Base-by-base conservation (phyloP, 2,329 filamentous ascomycete genomes). In the Cercospora janseana region DNA sequence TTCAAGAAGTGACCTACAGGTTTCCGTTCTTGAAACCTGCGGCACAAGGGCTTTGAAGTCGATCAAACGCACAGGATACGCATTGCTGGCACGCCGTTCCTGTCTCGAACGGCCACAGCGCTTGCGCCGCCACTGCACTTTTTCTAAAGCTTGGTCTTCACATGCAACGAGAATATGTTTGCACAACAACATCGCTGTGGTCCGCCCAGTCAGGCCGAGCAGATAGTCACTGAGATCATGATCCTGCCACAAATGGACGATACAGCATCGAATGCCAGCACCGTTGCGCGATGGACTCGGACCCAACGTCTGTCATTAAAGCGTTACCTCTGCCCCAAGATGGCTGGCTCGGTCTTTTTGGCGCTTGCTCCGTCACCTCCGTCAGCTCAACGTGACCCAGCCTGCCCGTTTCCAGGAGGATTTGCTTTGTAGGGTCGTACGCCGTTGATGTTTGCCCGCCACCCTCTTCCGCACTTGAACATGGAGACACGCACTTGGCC, bases 221-320 rank as follows among this genome's bases (percentile, higher is more conserved):
- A n/a, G n/a, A n/a, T n/a, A n/a, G n/a, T n/a, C n/a, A n/a, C n/a
- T n/a, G n/a, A n/a, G n/a, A n/a, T n/a, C n/a, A n/a, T n/a, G n/a
- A n/a, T n/a, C n/a, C n/a, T n/a, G n/a, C n/a, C n/a, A n/a, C n/a
- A n/a, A n/a, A n/a, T n/a, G 16, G 20, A 38, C 2, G 4, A 23
- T 18, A n/a, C 20, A 38, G 24, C 35, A 21, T 38, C 10, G 34
- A 12, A 10, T n/a, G 21, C 20, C n/a, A n/a, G 35, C 12, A 15
- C 35, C 35, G 20, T 40, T 40, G n/a, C 4, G 20, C 18, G 8
- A 23, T 24, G 16, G 16, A 15, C 9, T 23, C n/a, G 21, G 12
- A 40, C 23, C 35, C 8, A 40, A 40, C 35, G 35, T 40, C 26
- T 23, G 35, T 23, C 35, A 40, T 40, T n/a, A n/a, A n/a, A n/a